These are phyloP conservation scores for Lophium mytilinum DNA, from an alignment of 495 filamentous ascomycete genomes.

Conservation along the genomic window DNA sequence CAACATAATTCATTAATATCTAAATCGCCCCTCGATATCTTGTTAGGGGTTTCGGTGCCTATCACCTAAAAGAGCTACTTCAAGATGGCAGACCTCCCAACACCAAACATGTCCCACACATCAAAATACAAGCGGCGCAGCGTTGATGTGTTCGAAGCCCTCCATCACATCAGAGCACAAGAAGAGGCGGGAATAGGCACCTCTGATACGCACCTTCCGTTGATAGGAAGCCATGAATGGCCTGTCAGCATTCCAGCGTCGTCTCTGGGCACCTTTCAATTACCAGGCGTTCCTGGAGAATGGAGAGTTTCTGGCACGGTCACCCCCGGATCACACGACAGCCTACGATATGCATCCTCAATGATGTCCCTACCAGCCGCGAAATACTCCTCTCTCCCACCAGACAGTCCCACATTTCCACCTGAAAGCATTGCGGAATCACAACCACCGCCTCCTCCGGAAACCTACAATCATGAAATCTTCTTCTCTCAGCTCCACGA, in stretches of 20 bases:
- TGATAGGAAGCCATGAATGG: background rate
- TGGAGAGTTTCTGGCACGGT: background rate
- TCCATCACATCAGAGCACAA: background rate
- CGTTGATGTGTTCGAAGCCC: background rate
- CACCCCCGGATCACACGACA: background rate
- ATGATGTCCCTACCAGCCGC: background rate
- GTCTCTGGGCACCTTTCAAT: background rate
- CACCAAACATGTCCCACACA: too few relatives aligned
- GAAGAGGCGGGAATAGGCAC: background rate
- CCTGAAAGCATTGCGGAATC: too few relatives aligned
- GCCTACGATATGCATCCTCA: background rate
- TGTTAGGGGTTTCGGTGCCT: too few relatives aligned
- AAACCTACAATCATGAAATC: background rate
- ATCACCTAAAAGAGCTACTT: too few relatives aligned
- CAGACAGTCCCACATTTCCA: background rate
- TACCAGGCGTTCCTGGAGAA: background rate
- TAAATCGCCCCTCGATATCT: too few relatives aligned
- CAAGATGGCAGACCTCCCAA: too few relatives aligned
- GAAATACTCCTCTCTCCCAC: background rate
- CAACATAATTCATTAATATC: too few relatives aligned
- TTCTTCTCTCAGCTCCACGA: slow-evolving; percentile 4
- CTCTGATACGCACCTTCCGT: background rate
- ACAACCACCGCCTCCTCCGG: background rate
- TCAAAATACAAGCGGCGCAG: background rate
- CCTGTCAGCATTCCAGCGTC: background rate